phyloP scores from a whole-genome alignment of 163 green algal genomes.

The Chlamydomonas reinhardtii region DNA sequence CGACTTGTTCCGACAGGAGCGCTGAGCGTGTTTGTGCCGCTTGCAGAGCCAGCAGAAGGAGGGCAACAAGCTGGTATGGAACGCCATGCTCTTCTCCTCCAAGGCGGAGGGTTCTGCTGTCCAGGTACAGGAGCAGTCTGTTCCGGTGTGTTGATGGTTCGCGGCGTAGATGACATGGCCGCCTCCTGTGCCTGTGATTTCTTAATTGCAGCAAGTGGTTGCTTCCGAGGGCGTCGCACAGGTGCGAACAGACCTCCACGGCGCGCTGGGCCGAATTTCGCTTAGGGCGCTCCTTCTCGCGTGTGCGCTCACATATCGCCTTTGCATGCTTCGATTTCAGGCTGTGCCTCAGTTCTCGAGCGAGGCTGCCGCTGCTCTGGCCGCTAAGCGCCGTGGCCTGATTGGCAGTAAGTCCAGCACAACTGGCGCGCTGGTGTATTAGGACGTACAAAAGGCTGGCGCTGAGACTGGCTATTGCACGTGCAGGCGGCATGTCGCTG shows the following conservation, averaged over 20 bases:
- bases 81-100: slow-evolving; percentile 50
- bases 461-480: not conserved
- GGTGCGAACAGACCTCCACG: not conserved
- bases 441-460: too few species aligned
- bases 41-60: slow-evolving; percentile 29
- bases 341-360: slow-evolving; percentile 35
- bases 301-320: not conserved
- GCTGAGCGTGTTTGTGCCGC: not conserved
- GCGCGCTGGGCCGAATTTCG: not conserved
- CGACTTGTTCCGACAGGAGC: not conserved
- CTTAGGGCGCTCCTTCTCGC: not conserved
- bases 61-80: slow-evolving; percentile 54
- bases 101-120: slow-evolving; percentile 39
- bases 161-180: not conserved
- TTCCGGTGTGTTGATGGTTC: slow-evolving; percentile 35
- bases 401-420: slow-evolving; percentile 31
- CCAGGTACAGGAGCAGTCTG: slow-evolving; percentile 11
- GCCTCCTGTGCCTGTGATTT: not conserved
- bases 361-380: slow-evolving; percentile 49
- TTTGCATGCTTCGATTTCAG: not conserved
- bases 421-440: too few species aligned
- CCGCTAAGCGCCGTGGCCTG: slow-evolving; percentile 57
- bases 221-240: slow-evolving; percentile 35
- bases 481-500: slow-evolving; percentile 25
- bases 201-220: slow-evolving; percentile 27